Percentiles rank a stretch among this genome's conserved stretches.
Conservation (phyloP, 768 basidiomycete genomes). For the Coprinopsis strossmayeri region DNA sequence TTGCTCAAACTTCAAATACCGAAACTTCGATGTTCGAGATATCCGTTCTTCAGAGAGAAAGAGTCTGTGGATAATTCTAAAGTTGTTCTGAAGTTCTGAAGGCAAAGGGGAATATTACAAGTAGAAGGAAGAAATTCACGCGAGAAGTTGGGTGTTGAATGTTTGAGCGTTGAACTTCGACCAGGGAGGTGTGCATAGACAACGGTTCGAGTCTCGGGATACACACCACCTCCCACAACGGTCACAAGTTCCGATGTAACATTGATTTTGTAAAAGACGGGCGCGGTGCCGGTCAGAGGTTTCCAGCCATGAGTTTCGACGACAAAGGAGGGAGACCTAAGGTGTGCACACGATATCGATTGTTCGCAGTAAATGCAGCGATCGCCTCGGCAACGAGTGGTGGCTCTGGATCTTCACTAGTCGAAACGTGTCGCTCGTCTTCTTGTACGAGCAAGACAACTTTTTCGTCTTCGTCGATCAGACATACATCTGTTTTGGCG, state of each 20-base stretch:
- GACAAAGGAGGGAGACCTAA: slow-evolving; percentile 13
- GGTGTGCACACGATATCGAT: slow-evolving; percentile 12
- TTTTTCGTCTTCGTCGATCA: slow-evolving; percentile 17
- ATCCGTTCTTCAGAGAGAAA: too few species aligned
- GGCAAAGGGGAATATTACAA: too few species aligned
- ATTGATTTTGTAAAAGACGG: slow-evolving; percentile 23
- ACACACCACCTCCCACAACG: slow-evolving; percentile 14
- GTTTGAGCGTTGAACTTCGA: too few species aligned
- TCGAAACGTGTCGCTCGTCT: slow-evolving; percentile 12
- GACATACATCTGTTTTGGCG: slow-evolving; percentile 23
- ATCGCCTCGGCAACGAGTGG: slow-evolving; percentile 17
- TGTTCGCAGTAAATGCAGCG: slow-evolving; percentile 21
- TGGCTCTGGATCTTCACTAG: slow-evolving; percentile 9
- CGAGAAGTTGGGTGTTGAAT: too few species aligned
- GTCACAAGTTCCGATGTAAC: slow-evolving; percentile 18
- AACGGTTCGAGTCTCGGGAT: slow-evolving; percentile 14
- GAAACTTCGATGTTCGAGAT: too few species aligned
- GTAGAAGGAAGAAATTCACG: too few species aligned
- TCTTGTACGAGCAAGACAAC: slow-evolving; percentile 15
- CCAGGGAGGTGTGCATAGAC: slow-evolving; percentile 18
- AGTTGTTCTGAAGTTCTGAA: too few species aligned
- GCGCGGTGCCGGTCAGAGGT: slow-evolving; percentile 23
- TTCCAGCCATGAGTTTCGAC: slow-evolving; percentile 20
- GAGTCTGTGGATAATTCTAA: too few species aligned
- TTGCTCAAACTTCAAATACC: too few species aligned